Base-by-base conservation (phyloP, 345 rosid species). In the Hypericum perforatum region DNA sequence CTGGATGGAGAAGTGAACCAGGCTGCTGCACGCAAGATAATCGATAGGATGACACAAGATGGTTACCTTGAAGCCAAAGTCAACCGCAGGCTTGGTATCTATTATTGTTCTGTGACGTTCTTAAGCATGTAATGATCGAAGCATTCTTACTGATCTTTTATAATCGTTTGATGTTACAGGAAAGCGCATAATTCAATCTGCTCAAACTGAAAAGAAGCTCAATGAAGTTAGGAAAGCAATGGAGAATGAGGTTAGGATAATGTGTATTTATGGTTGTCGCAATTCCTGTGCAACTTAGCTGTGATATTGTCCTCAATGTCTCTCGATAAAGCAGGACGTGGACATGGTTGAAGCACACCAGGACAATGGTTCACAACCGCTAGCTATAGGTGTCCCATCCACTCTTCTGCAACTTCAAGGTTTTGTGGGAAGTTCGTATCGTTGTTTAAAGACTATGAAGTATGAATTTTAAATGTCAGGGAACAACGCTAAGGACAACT, bases 51-150 rank as follows among this genome's bases (percentile, higher is more conserved):
- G 97, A 70, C 71, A 48, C 66, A 37, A 62, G 94, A 92, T 41
- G 98, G 98, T 61, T 77, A 78, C 14, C 52, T 92, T 49, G 87
- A 80, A 77, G 79, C 91, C 66, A 80, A 72, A 78, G 69, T 82
- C 57, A 88, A 40, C 68, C 82, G 86, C 5, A 70, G 94, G 76
- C 94, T 92, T 61, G 97, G 98, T 92, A 43, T 45, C 76, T 39
- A 41, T 55, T 44, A 9, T 16, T 41, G 39, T 8, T 16, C 45
- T 43, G 32, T 22, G 32, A 22, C 32, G 32, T 22, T 22, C 32
- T 22, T 22, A 22, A 22, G 4, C 1, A 22, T 4, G 32, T 22
- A 22, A 22, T 4, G 32, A 22, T 22, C 32, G 32, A 1, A 1
- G 4, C 32, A 22, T 22, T 22, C 32, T 22, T 1, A 22, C 32